Percentiles rank a stretch among this genome's conserved stretches.
Conservation (phyloP, 345 rosid species). For the Euphorbia lathyris region DNA sequence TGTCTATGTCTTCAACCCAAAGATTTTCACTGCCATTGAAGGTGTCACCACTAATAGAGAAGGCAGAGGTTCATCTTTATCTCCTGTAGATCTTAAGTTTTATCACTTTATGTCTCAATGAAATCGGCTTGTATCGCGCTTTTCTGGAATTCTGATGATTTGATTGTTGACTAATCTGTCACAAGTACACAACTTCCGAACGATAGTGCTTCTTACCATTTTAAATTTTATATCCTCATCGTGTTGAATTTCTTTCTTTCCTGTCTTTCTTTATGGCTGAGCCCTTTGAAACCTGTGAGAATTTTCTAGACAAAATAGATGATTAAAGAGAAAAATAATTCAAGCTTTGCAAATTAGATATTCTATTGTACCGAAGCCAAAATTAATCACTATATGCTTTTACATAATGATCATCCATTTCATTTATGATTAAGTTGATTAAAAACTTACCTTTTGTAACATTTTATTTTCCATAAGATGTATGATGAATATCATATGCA, state of each 20-base stretch:
- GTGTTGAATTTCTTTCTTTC: neutral
- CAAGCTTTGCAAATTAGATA: neutral
- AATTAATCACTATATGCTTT: neutral
- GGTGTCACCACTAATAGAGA: conserved; percentile 46
- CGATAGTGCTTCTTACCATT: neutral
- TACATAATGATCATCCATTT: neutral
- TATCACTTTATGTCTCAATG: neutral
- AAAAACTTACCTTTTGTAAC: neutral
- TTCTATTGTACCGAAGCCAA: neutral
- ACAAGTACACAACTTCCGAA: neutral
- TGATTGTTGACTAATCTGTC: neutral
- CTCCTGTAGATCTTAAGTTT: neutral
- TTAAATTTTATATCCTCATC: neutral
- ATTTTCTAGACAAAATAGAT: neutral
- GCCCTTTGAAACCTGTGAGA: neutral
- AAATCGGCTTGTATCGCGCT: neutral
- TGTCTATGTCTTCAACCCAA: conserved; percentile 67
- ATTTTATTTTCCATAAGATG: neutral
- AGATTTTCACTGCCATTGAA: conserved; percentile 60
- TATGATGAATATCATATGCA: neutral
- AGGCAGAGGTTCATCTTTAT: conserved; percentile 51
- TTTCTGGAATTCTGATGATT: neutral
- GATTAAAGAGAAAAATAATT: neutral
- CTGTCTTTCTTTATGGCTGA: neutral
- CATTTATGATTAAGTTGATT: neutral